These are phyloP conservation scores for Croton laevigatus DNA, from an alignment of 441 rosid genomes.

Conservation along the genomic window DNA sequence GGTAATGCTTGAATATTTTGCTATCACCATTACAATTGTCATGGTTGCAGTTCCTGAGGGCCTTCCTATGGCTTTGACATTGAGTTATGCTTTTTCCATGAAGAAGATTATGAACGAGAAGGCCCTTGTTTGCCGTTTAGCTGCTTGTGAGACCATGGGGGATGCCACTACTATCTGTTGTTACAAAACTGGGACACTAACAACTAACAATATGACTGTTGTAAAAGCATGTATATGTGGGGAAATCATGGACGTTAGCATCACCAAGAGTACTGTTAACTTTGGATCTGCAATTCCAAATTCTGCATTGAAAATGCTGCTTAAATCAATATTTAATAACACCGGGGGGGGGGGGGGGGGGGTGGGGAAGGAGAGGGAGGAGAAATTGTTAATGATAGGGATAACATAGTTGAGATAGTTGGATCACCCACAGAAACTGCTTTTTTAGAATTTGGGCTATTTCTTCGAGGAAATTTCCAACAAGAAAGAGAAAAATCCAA, in stretches of 20 bases:
- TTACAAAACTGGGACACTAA: conserved; percentile 49
- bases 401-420: conserved; percentile 56
- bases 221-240: conserved; percentile 45
- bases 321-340: conserved; percentile 62
- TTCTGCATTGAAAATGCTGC: conserved; percentile 40
- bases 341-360: too few species aligned
- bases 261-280: conserved; percentile 28
- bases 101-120: conserved; percentile 53
- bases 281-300: conserved; percentile 48
- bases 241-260: conserved; percentile 48
- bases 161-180: conserved; percentile 52
- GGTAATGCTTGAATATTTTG: conserved; percentile 33
- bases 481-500: conserved; percentile 41
- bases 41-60: conserved; percentile 70
- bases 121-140: conserved; percentile 45
- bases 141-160: conserved; percentile 59
- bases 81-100: conserved; percentile 58
- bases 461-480: conserved; percentile 77
- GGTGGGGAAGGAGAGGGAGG: too few species aligned
- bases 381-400: conserved; percentile 44
- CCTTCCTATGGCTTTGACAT: conserved; percentile 51
- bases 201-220: conserved; percentile 43
- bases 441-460: conserved; percentile 73
- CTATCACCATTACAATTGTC: conserved; percentile 50
- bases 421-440: conserved; percentile 69